Evolutionary conservation across 163 green algal genomes (phyloP), one percentile per base, ranked within the genome.

Genomic region (Trebouxiophyceae sp.): DNA sequence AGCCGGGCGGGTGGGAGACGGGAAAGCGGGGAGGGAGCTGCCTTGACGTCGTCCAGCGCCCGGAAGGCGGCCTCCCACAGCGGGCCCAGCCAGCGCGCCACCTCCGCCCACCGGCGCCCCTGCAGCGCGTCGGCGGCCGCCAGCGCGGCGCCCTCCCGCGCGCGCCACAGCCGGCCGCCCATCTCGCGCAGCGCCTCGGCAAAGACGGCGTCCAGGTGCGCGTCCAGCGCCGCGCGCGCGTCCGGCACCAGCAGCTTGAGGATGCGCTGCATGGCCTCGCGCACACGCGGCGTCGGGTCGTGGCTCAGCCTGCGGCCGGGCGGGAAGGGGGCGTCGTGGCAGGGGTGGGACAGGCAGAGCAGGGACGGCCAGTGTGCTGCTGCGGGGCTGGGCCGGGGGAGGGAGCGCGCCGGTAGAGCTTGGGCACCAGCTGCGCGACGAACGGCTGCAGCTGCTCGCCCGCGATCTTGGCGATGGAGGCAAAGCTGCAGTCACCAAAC

Each of bases 21-120:
- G n/a, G n/a, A n/a, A n/a, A n/a, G n/a, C n/a, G n/a, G n/a, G n/a
- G n/a, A n/a, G n/a, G n/a, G n/a, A n/a, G n/a, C n/a, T n/a, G 19
- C 47, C 60, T 75, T 75, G 39, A 97, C 90, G 78, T 97, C 92
- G 65, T 97, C 92, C 47, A 87, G 70, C 12, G 73, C 81, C 0
- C 91, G 76, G 22, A 97, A 71, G 0, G 67, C 74, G 77, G 90
- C 87, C 23, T 27, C 69, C 91, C 92, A 97, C 29, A 93, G 60
- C 34, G 70, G 20, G 27, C 69, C 67, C 34, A 95, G 81, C 65
- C 85, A 65, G 0, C 63, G 59, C 31, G 62, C 44, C 54, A 96
- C 59, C 66, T 93, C 75, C n/a, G 58, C 32, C 86, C 87, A 95
- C 27, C 39, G 12, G 26, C 79, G 20, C 57, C 77, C 81, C 65